Base-by-base conservation (phyloP, 495 filamentous ascomycete genomes). In the Hypoxylon fuscum region DNA sequence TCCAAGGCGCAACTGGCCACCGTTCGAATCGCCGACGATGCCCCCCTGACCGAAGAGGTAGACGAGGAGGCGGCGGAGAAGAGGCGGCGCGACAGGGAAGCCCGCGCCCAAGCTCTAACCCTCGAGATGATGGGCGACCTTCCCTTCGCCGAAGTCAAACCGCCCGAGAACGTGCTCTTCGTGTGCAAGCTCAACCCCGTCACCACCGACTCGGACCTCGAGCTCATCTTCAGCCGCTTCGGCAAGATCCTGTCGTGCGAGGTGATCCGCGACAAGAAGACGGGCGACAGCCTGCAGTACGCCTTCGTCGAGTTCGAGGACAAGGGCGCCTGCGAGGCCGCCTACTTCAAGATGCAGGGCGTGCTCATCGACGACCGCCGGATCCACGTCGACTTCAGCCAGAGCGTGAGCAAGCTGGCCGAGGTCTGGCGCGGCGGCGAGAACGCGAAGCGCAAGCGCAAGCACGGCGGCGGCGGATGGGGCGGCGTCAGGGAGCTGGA, bases 171-270 rank as follows among this genome's bases (percentile, higher is more conserved):
- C 70, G 87, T 98, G 22, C 81, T 98, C 10, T 98, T 98, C 69
- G 95, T 98, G 56, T 98, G 95, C 87, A 98, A 98, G 72, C 80
- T 98, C 18, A 98, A 98, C 60, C 96, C 96, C 0, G 93, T 98
- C 42, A 98, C 95, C 11, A 78, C 77, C n/a, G 95, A 98, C 71
- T 90, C 96, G 70, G 96, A 98, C 73, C 83, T 98, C 12, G 85
- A 98, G 68, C 76, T 97, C 53, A 97, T 98, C 58, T 98, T 98
- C 76, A 93, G 90, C 69, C 96, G 95, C 22, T 98, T 98, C 70
- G 95, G 95, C 62, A 92, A 88, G 72, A 98, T 98, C 22, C 71
- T 98, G 10, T 96, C 91, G 29, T 98, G 95, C 75, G 95, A 98
- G 76, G 90, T 98, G 15, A 97, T 98, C 61, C 85, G 96, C 23